Percentiles rank a stretch among this genome's conserved stretches.
These are phyloP conservation scores for Talaromyces sp. DNA, from an alignment of 2,329 filamentous ascomycete species.

Conservation along the genomic window DNA sequence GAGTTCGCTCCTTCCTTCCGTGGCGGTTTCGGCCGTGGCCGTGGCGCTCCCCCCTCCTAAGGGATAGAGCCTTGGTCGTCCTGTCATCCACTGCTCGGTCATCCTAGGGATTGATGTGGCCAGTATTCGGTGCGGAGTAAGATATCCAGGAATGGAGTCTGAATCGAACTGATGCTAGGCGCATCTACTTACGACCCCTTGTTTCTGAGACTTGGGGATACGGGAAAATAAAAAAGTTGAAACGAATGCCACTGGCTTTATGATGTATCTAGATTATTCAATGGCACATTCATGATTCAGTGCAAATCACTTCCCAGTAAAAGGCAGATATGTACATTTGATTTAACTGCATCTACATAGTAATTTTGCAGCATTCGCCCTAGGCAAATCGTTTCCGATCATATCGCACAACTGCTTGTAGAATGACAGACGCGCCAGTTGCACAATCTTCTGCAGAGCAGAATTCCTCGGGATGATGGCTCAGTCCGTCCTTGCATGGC, in stretches of 20 bases:
- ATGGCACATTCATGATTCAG: constrained; percentile 37
- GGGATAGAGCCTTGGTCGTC: constrained; percentile 34
- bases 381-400: constrained; percentile 45
- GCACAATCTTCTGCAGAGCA: constrained; percentile 63
- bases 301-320: constrained; percentile 4
- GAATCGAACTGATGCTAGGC: constrained; percentile 30
- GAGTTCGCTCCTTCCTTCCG: constrained; percentile 93
- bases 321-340: too few species aligned
- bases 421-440: constrained; percentile 52
- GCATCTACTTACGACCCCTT: constrained; percentile 21
- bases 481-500: constrained; percentile 64
- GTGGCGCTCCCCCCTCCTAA: constrained; percentile 67
- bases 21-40: constrained; percentile 87
- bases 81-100: constrained; percentile 35
- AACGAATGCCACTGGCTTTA: constrained; percentile 30
- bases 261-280: constrained; percentile 32
- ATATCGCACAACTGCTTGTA: constrained; percentile 40
- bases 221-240: constrained; percentile 30
- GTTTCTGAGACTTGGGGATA: constrained; percentile 25
- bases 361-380: background rate
- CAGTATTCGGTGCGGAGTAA: constrained; percentile 34
- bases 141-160: constrained; percentile 17
- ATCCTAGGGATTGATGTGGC: constrained; percentile 33
- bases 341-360: too few species aligned
- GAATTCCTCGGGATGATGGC: constrained; percentile 66